Percentiles rank a stretch among this genome's conserved stretches.
phyloP scores from a whole-genome alignment of 2,329 filamentous ascomycete genomes.

The Coleophoma eucalyptorum region DNA sequence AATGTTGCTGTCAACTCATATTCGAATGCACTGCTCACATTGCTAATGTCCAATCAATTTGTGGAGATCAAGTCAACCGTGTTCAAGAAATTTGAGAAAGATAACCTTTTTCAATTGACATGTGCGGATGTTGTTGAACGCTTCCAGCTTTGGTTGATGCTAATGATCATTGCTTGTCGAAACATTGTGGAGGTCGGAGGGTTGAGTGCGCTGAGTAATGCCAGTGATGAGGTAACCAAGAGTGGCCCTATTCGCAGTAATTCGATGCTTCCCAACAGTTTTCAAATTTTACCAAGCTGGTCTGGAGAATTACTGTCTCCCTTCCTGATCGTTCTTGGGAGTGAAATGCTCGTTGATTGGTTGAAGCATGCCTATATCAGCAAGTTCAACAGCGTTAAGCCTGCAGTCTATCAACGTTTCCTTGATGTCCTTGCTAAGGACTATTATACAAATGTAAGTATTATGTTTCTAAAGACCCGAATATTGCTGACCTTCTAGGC shows the following conservation, averaged over 20 bases:
- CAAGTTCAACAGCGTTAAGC: constrained; percentile 98
- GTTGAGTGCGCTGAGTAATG: constrained; percentile 51
- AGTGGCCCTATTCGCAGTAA: constrained; percentile 61
- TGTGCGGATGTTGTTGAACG: constrained; percentile 96
- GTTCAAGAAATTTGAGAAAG: constrained; percentile 98
- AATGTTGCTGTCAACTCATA: constrained; percentile 99
- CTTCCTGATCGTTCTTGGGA: constrained; percentile 89
- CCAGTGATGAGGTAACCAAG: constrained; percentile 42
- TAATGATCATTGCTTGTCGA: constrained; percentile 90
- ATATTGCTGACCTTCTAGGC: constrained; percentile 47
- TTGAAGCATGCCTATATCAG: constrained; percentile 97
- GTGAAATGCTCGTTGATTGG: constrained; percentile 95
- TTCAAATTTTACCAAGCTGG: constrained; percentile 84
- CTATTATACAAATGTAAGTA: constrained; percentile 85
- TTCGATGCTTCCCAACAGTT: constrained; percentile 83
- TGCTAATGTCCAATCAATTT: constrained; percentile 95
- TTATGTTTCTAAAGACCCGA: not conserved
- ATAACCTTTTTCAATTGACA: constrained; percentile 93
- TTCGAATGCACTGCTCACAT: constrained; percentile 88
- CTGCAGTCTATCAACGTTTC: constrained; percentile 82
- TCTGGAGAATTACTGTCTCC: constrained; percentile 87
- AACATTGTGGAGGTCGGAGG: constrained; percentile 96
- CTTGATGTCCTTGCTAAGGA: constrained; percentile 95
- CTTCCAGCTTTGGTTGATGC: constrained; percentile 96
- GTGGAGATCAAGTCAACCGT: constrained; percentile 98